These are phyloP conservation scores for Neurospora sp. DNA, from an alignment of 2,329 filamentous ascomycete genomes.

Conservation along the genomic window DNA sequence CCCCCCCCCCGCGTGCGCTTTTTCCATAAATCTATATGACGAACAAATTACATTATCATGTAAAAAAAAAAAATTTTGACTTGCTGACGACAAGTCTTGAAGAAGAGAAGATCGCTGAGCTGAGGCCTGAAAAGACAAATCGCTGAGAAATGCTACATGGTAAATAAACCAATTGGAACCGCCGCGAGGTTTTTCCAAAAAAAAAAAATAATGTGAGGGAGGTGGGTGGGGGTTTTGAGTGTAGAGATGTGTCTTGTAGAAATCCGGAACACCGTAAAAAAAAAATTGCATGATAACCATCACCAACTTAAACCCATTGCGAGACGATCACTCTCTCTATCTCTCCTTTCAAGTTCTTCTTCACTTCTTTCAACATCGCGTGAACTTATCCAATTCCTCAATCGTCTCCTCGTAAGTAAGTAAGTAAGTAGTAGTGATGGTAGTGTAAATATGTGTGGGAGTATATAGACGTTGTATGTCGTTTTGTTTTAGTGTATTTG, in stretches of 20 bases:
- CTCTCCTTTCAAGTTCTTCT: not conserved
- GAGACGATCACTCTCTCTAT: not conserved
- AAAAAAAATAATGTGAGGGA: not conserved
- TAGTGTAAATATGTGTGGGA: not conserved
- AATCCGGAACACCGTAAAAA: not conserved
- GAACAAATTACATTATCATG: not conserved
- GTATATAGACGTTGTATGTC: not conserved
- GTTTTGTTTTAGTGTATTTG: not conserved
- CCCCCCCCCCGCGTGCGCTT: slow-evolving; percentile 4
- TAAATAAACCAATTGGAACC: not conserved
- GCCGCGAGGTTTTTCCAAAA: not conserved
- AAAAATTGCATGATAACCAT: not conserved
- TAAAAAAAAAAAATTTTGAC: not conserved
- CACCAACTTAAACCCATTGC: not conserved
- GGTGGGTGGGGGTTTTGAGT: not conserved
- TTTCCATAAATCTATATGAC: not conserved
- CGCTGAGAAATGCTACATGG: not conserved
- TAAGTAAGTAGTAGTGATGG: not conserved
- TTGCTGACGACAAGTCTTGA: not conserved
- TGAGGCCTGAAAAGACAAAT: not conserved
- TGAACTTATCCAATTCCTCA: not conserved
- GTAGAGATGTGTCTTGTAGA: not conserved
- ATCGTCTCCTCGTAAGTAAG: not conserved
- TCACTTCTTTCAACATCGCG: not conserved
- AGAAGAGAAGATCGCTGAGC: not conserved